These are phyloP conservation scores for Balakata baccata DNA, from an alignment of 345 rosid genomes.

Conservation along the genomic window DNA sequence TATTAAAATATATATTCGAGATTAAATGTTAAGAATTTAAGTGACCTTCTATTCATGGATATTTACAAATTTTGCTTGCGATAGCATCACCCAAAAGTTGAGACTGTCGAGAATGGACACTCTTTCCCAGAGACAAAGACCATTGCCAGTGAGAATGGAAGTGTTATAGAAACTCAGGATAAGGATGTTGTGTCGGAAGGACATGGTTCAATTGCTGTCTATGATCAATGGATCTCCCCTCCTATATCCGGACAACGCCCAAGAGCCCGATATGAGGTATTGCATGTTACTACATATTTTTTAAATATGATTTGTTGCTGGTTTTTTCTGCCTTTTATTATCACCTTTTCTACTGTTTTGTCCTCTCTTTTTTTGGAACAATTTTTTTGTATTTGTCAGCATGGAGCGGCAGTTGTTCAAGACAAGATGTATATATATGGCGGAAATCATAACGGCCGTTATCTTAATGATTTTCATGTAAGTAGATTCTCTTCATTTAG, in stretches of 20 bases:
- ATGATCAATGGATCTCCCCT: slow-evolving; percentile 89
- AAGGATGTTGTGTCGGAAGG: slow-evolving; percentile 92
- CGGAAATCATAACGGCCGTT: slow-evolving; percentile 98
- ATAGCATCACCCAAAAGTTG: slow-evolving; percentile 59
- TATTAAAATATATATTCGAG: neutral
- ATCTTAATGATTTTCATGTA: slow-evolving; percentile 93
- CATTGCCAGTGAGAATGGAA: slow-evolving; percentile 63
- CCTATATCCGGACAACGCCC: slow-evolving; percentile 77
- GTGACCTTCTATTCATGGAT: neutral
- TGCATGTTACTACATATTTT: slow-evolving; percentile 13
- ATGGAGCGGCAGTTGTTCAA: slow-evolving; percentile 83
- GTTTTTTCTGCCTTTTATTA: slow-evolving; percentile 10
- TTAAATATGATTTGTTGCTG: slow-evolving; percentile 11
- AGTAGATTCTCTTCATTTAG: slow-evolving; percentile 23
- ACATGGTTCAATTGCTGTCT: slow-evolving; percentile 65
- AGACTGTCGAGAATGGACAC: slow-evolving; percentile 62
- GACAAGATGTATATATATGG: slow-evolving; percentile 94
- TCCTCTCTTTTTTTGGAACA: slow-evolving; percentile 23
- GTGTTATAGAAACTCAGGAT: slow-evolving; percentile 64
- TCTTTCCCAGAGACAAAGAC: slow-evolving; percentile 63
- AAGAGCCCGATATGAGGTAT: slow-evolving; percentile 92
- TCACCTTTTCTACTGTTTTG: slow-evolving; percentile 3
- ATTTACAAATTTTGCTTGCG: slow-evolving; percentile 18
- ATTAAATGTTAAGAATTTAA: neutral
- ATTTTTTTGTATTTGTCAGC: slow-evolving; percentile 49